Conservation (phyloP, 2,329 filamentous ascomycete species). For the Colletotrichum plurivorum region DNA sequence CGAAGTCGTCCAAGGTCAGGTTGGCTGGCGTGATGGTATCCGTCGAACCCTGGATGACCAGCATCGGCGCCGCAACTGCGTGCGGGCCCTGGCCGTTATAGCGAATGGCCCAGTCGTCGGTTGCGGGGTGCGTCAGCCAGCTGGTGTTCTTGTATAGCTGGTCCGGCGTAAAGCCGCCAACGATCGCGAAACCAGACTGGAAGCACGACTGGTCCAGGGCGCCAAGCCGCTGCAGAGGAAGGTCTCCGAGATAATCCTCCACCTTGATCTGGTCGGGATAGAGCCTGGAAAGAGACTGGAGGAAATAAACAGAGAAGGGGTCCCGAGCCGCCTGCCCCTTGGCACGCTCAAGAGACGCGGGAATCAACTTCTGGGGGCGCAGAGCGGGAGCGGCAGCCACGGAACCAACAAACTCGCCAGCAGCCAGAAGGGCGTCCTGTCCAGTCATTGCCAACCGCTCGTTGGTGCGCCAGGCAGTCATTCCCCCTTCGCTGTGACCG, state of each 20-base stretch:
- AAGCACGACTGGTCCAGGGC: conserved; percentile 37
- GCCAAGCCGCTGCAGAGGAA: conserved; percentile 12
- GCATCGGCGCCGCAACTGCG: conserved; percentile 41
- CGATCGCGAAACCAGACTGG: conserved; percentile 30
- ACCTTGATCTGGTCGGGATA: conserved; percentile 35
- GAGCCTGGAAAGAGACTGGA: conserved; percentile 39
- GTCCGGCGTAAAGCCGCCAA: conserved; percentile 27
- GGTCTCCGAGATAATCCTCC: conserved; percentile 40
- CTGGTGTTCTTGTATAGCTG: conserved; percentile 38
- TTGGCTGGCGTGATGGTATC: conserved; percentile 40
- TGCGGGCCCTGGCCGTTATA: conserved; percentile 43
- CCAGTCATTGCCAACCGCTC: conserved; percentile 42
- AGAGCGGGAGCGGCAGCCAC: conserved; percentile 40
- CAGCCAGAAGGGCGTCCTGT: conserved; percentile 19
- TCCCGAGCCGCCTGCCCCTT: conserved; percentile 31
- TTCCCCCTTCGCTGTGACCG: conserved; percentile 46
- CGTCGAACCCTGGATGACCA: conserved; percentile 43
- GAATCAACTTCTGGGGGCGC: conserved; percentile 35
- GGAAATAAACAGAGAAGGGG: conserved; percentile 39
- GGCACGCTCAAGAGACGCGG: conserved; percentile 23
- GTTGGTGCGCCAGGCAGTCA: conserved; percentile 46
- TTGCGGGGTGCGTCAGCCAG: conserved; percentile 31
- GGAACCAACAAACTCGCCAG: conserved; percentile 37
- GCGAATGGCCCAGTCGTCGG: conserved; percentile 16
- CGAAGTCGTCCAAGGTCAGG: conserved; percentile 16